These are phyloP conservation scores for Phaeosphaeriaceae sp. DNA, from an alignment of 2,329 filamentous ascomycete genomes.

Conservation along the genomic window DNA sequence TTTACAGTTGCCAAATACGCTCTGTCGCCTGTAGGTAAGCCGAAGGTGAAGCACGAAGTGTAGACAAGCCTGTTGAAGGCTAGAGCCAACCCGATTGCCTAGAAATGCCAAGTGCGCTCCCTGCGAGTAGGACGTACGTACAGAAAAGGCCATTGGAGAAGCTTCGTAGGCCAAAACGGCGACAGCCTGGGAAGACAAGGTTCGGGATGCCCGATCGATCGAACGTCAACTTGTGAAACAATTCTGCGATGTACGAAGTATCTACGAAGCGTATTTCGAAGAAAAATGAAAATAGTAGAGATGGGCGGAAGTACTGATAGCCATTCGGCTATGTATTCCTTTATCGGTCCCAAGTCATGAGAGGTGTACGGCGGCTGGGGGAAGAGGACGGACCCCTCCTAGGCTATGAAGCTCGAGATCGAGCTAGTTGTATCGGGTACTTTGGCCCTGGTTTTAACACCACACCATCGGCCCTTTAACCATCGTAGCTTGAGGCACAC, in stretches of 20 bases:
- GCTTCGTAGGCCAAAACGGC: slow-evolving; percentile 30
- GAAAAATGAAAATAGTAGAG: no score
- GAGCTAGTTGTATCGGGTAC: slow-evolving; percentile 3
- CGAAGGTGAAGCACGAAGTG: slow-evolving; percentile 14
- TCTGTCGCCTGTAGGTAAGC: not conserved
- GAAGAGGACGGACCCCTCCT: not conserved
- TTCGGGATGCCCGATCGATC: slow-evolving; percentile 33
- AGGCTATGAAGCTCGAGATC: not conserved
- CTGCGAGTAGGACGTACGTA: slow-evolving; percentile 14
- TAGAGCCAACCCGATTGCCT: slow-evolving; percentile 29
- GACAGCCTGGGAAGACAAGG: slow-evolving; percentile 30
- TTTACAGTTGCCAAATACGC: no score
- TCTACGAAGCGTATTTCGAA: no score
- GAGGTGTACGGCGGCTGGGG: not conserved
- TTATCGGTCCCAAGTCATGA: no score
- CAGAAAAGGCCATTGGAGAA: slow-evolving; percentile 34
- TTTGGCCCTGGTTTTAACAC: slow-evolving; percentile 6
- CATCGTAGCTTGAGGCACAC: slow-evolving; percentile 3
- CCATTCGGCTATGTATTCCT: no score
- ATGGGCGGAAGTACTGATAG: no score
- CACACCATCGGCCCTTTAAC: slow-evolving; percentile 2
- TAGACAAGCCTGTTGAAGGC: slow-evolving; percentile 39
- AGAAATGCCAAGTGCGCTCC: slow-evolving; percentile 37
- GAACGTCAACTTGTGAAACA: not conserved
- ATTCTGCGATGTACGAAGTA: no score